Evolutionary conservation across 441 rosid species (phyloP).

Genomic region (Metrosideros polymorpha): DNA sequence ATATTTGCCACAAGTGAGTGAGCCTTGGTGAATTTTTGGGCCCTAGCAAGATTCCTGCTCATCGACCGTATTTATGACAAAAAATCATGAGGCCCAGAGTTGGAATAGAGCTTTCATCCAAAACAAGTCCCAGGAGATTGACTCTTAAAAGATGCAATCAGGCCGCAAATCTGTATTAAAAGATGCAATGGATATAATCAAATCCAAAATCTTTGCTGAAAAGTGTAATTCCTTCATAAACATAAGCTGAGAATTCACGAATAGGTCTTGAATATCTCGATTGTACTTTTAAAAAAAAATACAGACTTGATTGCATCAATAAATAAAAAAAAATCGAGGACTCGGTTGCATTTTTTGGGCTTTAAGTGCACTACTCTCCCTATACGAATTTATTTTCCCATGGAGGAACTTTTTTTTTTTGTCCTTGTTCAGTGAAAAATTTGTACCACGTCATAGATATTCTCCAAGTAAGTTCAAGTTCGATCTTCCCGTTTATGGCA

Average conservation of each 20-base stretch:
- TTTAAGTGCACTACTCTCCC: neutral
- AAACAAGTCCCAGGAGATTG: neutral
- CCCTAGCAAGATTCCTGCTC: neutral
- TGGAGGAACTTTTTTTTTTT: neutral
- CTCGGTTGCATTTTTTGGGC: neutral
- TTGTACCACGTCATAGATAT: neutral
- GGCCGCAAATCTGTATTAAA: neutral
- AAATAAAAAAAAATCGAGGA: too few relatives aligned
- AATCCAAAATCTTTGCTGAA: neutral
- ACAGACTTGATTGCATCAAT: neutral
- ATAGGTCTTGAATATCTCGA: neutral
- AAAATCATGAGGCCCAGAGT: neutral
- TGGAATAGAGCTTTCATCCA: neutral
- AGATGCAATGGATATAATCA: neutral
- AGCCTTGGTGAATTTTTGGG: neutral
- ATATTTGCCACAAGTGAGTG: neutral
- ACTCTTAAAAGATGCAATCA: neutral
- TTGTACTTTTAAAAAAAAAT: too few relatives aligned
- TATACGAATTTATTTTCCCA: neutral
- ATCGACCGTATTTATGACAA: neutral
- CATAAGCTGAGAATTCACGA: neutral
- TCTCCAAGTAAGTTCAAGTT: neutral
- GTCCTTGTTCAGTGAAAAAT: neutral
- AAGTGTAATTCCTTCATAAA: neutral
- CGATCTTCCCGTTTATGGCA: fast-evolving